Conservation (phyloP, 495 filamentous ascomycete species). For the Pseudevernia furfuracea region DNA sequence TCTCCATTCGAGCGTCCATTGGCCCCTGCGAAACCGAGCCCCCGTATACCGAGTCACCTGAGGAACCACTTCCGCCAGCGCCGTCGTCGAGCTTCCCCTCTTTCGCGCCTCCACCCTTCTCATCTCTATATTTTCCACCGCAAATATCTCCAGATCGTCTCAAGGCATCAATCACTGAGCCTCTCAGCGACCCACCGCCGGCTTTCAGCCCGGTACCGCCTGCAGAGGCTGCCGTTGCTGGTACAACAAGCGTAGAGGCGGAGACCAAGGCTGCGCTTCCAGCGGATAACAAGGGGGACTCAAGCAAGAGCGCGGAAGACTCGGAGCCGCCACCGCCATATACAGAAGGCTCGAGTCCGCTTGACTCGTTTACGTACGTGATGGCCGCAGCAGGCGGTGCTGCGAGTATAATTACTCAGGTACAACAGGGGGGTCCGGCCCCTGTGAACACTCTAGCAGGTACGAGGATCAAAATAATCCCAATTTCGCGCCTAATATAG, state of each 20-base stretch:
- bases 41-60: slow-evolving; percentile 39
- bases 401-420: slow-evolving; percentile 97
- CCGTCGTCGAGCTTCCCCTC: slow-evolving; percentile 14
- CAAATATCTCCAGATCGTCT: slow-evolving; percentile 41
- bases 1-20: slow-evolving; percentile 34
- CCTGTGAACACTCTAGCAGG: slow-evolving; percentile 77
- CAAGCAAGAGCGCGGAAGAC: slow-evolving; percentile 67
- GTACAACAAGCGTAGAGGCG: slow-evolving; percentile 50
- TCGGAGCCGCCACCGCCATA: slow-evolving; percentile 92
- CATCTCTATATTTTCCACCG: slow-evolving; percentile 26
- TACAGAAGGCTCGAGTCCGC: slow-evolving; percentile 84
- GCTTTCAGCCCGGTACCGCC: slow-evolving; percentile 44
- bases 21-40: slow-evolving; percentile 42
- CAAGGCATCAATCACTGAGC: slow-evolving; percentile 50
- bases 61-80: slow-evolving; percentile 12
- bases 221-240: slow-evolving; percentile 40
- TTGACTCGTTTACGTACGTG: slow-evolving; percentile 89
- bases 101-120: slow-evolving; percentile 23
- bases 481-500: not conserved
- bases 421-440: slow-evolving; percentile 75
- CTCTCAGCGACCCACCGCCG: slow-evolving; percentile 51
- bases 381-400: slow-evolving; percentile 96
- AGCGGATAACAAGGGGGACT: slow-evolving; percentile 67
- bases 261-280: slow-evolving; percentile 82
- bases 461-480: slow-evolving; percentile 34